Evolutionary conservation across 2,329 filamentous ascomycete genomes (phyloP), one percentile per base, ranked within the genome.

Genomic region (Trichoderma sp.): DNA sequence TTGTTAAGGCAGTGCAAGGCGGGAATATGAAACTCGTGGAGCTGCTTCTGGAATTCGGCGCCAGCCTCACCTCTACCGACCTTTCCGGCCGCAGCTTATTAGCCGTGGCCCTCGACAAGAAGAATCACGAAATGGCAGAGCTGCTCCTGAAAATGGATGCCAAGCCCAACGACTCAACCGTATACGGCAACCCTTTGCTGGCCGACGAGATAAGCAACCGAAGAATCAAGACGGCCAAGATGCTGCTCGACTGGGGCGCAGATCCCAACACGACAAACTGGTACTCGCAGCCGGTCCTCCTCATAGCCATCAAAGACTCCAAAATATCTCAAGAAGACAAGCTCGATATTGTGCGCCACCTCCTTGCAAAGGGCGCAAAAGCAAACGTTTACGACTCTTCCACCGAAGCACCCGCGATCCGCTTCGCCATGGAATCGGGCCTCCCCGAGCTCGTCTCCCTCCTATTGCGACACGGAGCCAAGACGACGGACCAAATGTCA

Each of bases 121-220:
- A 73, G 7, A 70, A 74, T 32, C 68, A 64, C 66, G 75, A 78
- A n/a, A 75, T 82, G 70, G 72, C 76, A 21, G 72, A 76, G 3
- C 68, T 79, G 1, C 76, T 83, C 2, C 72, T 82, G 1, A 73
- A 76, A 7, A 73, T 74, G 14, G 81, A 81, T 0, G 79, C 78
- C 3, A 75, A 79, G 26, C 71, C 75, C 6, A 75, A 78, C 24
- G 72, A 72, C 1, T 75, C 73, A 16, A 77, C 75, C 2, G 54
- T 77, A 3, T 74, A 73, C 0, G 81, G 81, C 13, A 66, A 73
- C 0, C 75, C 76, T 1, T 75, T 82, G 11, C 72, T 81, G 6
- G 75, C 76, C 4, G 76, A 79, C 28, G 75, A 79, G 0, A 70
- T 82, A 2, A 61, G 70, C 61, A 77, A 77, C 68, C 72, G 77